Percentiles rank a stretch among this genome's conserved stretches.
Evolutionary conservation across 2,329 filamentous ascomycete genomes (phyloP).

Genomic region (Ustulina deusta): DNA sequence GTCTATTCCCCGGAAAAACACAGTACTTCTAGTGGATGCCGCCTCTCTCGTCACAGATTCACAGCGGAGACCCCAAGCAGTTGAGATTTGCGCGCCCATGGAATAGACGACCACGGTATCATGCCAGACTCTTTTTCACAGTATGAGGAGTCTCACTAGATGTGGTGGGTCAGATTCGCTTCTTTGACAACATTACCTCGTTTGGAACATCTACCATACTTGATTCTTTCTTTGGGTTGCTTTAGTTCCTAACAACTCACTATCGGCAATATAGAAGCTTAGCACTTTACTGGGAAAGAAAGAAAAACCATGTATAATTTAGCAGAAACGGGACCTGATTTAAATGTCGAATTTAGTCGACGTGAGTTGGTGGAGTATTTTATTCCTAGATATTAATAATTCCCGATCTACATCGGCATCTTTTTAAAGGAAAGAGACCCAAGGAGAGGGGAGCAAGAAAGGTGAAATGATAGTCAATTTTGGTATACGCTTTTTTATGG

Average conservation of each 20-base stretch:
- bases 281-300: background rate
- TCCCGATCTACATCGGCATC: background rate
- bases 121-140: background rate
- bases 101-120: background rate
- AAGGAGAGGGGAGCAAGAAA: background rate
- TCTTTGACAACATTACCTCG: background rate
- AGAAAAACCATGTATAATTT: background rate
- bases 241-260: background rate
- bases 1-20: background rate
- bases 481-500: background rate
- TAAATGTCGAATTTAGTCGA: too few relatives aligned
- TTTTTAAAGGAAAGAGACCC: background rate
- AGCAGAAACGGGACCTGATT: too few relatives aligned
- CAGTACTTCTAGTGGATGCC: background rate
- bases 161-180: background rate
- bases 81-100: background rate
- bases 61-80: background rate
- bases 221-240: background rate
- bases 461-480: background rate
- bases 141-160: background rate
- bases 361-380: too few relatives aligned
- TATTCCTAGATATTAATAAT: too few relatives aligned
- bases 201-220: background rate
- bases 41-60: background rate
- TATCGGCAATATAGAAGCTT: background rate